phyloP scores from a whole-genome alignment of 768 basidiomycete genomes.

The Sarcomyxa edulis region DNA sequence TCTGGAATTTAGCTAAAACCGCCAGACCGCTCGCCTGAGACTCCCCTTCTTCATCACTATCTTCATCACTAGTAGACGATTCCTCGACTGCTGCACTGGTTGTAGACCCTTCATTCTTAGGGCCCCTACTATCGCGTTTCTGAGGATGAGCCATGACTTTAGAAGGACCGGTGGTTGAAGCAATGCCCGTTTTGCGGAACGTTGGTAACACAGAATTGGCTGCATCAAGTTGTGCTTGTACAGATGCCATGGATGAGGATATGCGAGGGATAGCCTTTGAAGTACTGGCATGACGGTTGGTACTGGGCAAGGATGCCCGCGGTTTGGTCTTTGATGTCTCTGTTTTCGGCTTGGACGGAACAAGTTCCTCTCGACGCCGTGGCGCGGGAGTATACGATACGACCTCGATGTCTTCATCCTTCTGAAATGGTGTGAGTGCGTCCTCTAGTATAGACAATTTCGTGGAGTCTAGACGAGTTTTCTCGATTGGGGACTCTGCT shows the following conservation, averaged over 20 bases:
- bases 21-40: slow-evolving; percentile 40
- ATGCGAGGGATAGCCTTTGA: slow-evolving; percentile 3
- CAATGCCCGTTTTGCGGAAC: slow-evolving; percentile 29
- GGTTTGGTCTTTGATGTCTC: slow-evolving; percentile 4
- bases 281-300: slow-evolving; percentile 10
- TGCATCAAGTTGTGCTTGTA: slow-evolving; percentile 29
- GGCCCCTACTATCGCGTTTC: slow-evolving; percentile 9
- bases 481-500: slow-evolving; percentile 35
- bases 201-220: slow-evolving; percentile 32
- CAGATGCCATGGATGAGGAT: slow-evolving; percentile 12
- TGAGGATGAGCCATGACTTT: slow-evolving; percentile 11
- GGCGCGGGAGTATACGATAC: slow-evolving; percentile 28
- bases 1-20: slow-evolving; percentile 54
- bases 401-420: slow-evolving; percentile 57
- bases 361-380: background rate
- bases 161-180: slow-evolving; percentile 13
- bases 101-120: slow-evolving; percentile 24
- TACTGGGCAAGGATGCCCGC: slow-evolving; percentile 1
- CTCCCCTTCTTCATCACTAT: slow-evolving; percentile 44
- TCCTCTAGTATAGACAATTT: slow-evolving; percentile 65
- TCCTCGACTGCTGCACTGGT: slow-evolving; percentile 18
- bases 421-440: slow-evolving; percentile 57
- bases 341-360: slow-evolving; percentile 9
- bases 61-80: slow-evolving; percentile 40
- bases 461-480: slow-evolving; percentile 50